A percentile compares a stretch with the other conserved stretches of the same genome.
Conservation (phyloP, 805 yeast genomes). For the Huiozyma naganishii region DNA sequence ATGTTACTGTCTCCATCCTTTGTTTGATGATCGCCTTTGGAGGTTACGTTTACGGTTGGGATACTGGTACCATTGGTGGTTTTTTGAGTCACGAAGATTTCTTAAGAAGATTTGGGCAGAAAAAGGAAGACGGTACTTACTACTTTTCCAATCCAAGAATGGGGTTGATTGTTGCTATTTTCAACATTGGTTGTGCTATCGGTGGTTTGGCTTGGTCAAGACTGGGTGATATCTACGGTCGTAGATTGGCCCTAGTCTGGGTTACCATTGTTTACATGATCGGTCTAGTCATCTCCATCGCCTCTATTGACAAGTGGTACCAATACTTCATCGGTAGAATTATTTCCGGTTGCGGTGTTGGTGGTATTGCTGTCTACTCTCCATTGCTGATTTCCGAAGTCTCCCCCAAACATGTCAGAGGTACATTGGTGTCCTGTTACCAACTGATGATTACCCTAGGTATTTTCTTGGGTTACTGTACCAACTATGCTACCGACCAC, state of each 20-base stretch:
- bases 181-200: constrained; percentile 66
- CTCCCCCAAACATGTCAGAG: constrained; percentile 61
- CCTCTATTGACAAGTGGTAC: constrained; percentile 47
- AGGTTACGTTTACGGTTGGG: constrained; percentile 57
- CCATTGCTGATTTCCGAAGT: constrained; percentile 66
- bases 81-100: constrained; percentile 50
- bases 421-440: constrained; percentile 57
- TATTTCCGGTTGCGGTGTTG: constrained; percentile 67
- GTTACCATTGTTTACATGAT: constrained; percentile 46
- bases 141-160: constrained; percentile 43
- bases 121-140: constrained; percentile 31
- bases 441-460: constrained; percentile 64
- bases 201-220: constrained; percentile 56
- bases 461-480: constrained; percentile 67
- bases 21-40: constrained; percentile 27
- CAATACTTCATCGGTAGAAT: constrained; percentile 61
- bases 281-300: constrained; percentile 58
- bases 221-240: constrained; percentile 53
- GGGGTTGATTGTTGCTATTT: constrained; percentile 48
- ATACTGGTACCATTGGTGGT: constrained; percentile 73
- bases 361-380: constrained; percentile 64
- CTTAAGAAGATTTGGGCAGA: constrained; percentile 44
- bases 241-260: constrained; percentile 42
- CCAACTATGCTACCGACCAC: constrained; percentile 52
- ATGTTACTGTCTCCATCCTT: constrained; percentile 23